Percentiles rank a stretch among this genome's conserved stretches.
These are phyloP conservation scores for Neoscytalidium dimidiatum DNA, from an alignment of 2,329 filamentous ascomycete species.

Conservation along the genomic window DNA sequence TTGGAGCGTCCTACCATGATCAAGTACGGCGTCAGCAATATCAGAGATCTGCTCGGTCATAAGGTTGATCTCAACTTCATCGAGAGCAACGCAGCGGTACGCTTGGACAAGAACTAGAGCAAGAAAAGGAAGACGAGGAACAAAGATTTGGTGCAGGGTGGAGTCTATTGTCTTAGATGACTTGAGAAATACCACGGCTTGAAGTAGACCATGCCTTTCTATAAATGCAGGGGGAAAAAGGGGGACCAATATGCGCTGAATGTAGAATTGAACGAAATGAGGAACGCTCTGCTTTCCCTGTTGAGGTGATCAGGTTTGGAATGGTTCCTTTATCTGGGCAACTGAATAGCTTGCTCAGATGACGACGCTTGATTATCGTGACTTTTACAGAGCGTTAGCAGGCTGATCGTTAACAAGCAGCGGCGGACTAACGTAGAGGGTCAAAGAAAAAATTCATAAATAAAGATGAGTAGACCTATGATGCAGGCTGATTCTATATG, in stretches of 20 bases:
- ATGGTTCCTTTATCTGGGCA: no score
- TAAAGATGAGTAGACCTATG: not conserved
- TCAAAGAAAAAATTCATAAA: no score
- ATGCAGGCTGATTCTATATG: not conserved
- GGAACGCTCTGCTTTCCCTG: no score
- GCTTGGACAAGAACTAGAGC: conserved; percentile 75
- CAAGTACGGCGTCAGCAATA: conserved; percentile 79
- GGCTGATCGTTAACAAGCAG: no score
- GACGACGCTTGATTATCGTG: no score
- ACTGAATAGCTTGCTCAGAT: no score
- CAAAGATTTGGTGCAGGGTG: no score
- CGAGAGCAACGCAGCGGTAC: conserved; percentile 84
- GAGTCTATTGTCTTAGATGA: no score
- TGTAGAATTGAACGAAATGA: not conserved
- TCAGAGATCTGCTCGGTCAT: conserved; percentile 88
- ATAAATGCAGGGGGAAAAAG: not conserved
- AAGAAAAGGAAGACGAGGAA: no score
- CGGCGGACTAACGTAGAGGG: no score
- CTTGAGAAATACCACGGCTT: not conserved
- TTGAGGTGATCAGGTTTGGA: no score
- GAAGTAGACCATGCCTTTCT: not conserved
- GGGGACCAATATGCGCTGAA: not conserved
- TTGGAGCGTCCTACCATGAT: conserved; percentile 98
- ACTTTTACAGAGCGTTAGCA: no score
- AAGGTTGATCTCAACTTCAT: conserved; percentile 95